Evolutionary conservation across 192 early-diverging fungal species (phyloP), one percentile per base, ranked within the genome.

Genomic region (Rhizophagus sp.): DNA sequence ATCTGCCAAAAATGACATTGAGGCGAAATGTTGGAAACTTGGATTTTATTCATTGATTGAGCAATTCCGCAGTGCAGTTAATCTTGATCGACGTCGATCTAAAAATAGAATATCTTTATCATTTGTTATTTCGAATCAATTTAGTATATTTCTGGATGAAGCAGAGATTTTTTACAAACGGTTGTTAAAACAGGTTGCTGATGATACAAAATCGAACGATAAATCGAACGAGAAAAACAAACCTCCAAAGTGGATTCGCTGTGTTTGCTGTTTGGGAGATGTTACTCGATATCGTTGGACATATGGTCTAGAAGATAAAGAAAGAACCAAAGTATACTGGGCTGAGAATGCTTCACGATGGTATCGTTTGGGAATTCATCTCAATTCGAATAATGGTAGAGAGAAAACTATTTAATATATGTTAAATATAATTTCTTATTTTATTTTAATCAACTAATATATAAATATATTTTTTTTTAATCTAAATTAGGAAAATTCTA

Each of bases 1-100:
- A 34, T 85, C 89, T 0, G 64, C 85, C 49, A 90, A 89, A 81
- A 86, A 90, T 62, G 86, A 87, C n/a, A 84, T 90, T 52, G 87
- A 87, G 25, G 81, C 83, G 15, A 76, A 86, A 63, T 90, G 87
- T 62, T 90, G 89, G 89, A 90, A 88, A 75, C 78, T 82, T 36
- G 88, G 85, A 33, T 81, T 89, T 13, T 89, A 90, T 50, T 83
- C 86, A 0, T 66, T 90, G 39, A 87, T 90, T 5, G 88, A 88
- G 11, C 78, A 87, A 22, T 88, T 90, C 47, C 87, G 89, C 17
- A 75, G 82, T 22, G 85, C 88, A 8, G 67, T 90, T 4, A 80
- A 83, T 47, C 76, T 80, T 27, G 75, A 83, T 24, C 68, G 65
- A 13, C 50, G 47, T 34, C 70, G 78, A 10, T 81, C 79, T 17